phyloP scores from a whole-genome alignment of 148 eudicot genomes.

The Amaranthus hypochondriacus region DNA sequence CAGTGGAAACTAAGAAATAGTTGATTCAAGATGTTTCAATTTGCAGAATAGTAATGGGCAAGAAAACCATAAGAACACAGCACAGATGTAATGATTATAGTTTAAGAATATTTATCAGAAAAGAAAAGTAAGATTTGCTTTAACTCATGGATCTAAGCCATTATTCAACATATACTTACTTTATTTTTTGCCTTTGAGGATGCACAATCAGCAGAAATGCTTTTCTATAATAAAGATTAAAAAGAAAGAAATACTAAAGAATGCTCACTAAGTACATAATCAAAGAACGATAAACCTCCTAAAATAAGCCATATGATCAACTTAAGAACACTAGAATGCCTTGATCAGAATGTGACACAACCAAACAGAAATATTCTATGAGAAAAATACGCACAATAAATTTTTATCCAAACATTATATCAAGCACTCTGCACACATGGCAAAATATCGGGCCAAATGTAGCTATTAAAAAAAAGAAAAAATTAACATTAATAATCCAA shows the following conservation, averaged over 20 bases:
- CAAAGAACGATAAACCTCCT: not conserved
- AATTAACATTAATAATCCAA: too few relatives aligned
- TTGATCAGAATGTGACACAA: constrained; percentile 4
- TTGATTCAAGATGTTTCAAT: not conserved
- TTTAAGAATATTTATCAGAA: constrained; percentile 24
- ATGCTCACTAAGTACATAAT: not conserved
- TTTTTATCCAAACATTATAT: constrained; percentile 10
- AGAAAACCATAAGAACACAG: constrained; percentile 4
- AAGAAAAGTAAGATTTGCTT: constrained; percentile 42
- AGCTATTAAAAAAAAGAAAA: not conserved
- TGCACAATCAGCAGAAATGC: constrained; percentile 20
- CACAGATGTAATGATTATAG: constrained; percentile 17
- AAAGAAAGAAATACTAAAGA: constrained; percentile 15
- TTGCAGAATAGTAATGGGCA: constrained; percentile 10
- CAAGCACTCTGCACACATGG: constrained; percentile 21
- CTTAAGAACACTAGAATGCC: not conserved
- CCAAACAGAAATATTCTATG: not conserved
- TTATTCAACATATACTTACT: constrained; percentile 28
- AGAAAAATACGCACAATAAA: not conserved
- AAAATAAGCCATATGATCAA: not conserved
- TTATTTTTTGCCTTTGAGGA: constrained; percentile 29
- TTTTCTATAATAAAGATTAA: constrained; percentile 19
- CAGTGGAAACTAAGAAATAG: constrained; percentile 4
- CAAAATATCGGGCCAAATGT: constrained; percentile 1
- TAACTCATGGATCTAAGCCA: constrained; percentile 49